Evolutionary conservation across 495 filamentous ascomycete genomes (phyloP), one percentile per base, ranked within the genome.

Genomic region (Aspergillus baeticus): DNA sequence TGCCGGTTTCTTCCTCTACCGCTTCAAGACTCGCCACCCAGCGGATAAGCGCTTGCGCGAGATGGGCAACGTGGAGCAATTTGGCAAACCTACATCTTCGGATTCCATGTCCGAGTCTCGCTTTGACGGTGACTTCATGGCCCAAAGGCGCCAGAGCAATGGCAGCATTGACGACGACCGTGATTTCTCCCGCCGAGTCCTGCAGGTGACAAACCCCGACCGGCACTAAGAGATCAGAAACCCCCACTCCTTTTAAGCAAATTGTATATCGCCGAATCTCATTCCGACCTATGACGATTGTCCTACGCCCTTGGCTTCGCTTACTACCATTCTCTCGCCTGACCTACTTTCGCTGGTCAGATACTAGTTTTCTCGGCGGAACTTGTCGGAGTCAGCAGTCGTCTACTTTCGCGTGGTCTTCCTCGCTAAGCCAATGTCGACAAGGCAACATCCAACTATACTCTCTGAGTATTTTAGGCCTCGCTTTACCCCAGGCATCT

Each of bases 121-220:
- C 20, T 87, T 97, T 56, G 94, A 98, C 60, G 91, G 93, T 20
- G 84, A 87, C 46, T 81, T 79, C 53, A 89, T 96, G 86, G 84
- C 85, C 54, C 85, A 94, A 61, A 80, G 91, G 65, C 84, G 94
- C 69, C 85, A 93, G 76, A 98, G 94, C 72, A 90, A 93, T 71
- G 94, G 93, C 62, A 97, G 93, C 74, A 98, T 98, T 67, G 93
- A 92, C 62, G 95, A 98, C 69, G 94, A 96, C 73, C 85, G 95
- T 69, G 94, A 98, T 72, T 98, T 97, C 74, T 97, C 94, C 55
- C 84, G 94, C 70, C 88, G 88, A 65, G 96, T 98, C 70, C 80
- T 98, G 67, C 90, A 94, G 85, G 77, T 81, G 38, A 80, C 76
- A 15, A 81, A 81, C 57, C 79, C 78, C 15, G 77, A 81, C 61